Conservation (phyloP, 2,329 filamentous ascomycete species). For the Aspergillus sp. region DNA sequence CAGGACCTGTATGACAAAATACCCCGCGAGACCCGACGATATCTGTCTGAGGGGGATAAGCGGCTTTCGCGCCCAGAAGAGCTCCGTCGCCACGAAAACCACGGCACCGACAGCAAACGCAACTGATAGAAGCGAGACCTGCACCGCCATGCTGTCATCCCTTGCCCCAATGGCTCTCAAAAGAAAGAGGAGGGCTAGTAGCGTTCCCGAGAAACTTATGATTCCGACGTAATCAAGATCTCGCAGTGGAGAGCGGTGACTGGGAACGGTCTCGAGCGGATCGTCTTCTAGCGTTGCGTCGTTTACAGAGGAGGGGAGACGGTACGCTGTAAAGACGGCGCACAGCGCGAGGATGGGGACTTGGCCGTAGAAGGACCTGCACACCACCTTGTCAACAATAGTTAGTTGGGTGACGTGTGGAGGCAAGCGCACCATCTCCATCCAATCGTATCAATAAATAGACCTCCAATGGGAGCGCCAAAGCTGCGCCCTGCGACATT, state of each 20-base stretch:
- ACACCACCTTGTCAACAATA: not conserved
- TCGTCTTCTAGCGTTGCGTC: not conserved
- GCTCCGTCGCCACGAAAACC: slow-evolving; percentile 21
- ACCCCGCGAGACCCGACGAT: slow-evolving; percentile 12
- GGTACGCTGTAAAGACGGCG: slow-evolving; percentile 42
- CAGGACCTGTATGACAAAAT: slow-evolving; percentile 21
- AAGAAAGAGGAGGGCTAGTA: slow-evolving; percentile 15
- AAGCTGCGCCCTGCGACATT: slow-evolving; percentile 52
- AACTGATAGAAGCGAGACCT: not conserved
- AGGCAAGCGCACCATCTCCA: slow-evolving; percentile 64
- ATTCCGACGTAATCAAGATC: slow-evolving; percentile 22
- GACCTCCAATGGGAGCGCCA: slow-evolving; percentile 71
- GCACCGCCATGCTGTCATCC: not conserved
- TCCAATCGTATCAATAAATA: slow-evolving; percentile 70
- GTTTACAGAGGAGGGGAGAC: slow-evolving; percentile 13
- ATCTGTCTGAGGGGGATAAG: slow-evolving; percentile 26
- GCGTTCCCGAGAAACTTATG: slow-evolving; percentile 9
- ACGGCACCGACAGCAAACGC: not conserved
- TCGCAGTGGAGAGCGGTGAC: not conserved
- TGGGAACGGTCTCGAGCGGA: not conserved
- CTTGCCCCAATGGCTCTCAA: slow-evolving; percentile 7
- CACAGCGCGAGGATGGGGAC: slow-evolving; percentile 59
- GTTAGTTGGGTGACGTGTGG: too few species aligned
- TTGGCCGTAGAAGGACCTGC: slow-evolving; percentile 62
- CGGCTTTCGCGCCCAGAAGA: slow-evolving; percentile 23